A percentile compares a stretch with the other conserved stretches of the same genome.
These are phyloP conservation scores for Holtermannia corniformis DNA, from an alignment of 768 basidiomycete genomes.

Conservation along the genomic window DNA sequence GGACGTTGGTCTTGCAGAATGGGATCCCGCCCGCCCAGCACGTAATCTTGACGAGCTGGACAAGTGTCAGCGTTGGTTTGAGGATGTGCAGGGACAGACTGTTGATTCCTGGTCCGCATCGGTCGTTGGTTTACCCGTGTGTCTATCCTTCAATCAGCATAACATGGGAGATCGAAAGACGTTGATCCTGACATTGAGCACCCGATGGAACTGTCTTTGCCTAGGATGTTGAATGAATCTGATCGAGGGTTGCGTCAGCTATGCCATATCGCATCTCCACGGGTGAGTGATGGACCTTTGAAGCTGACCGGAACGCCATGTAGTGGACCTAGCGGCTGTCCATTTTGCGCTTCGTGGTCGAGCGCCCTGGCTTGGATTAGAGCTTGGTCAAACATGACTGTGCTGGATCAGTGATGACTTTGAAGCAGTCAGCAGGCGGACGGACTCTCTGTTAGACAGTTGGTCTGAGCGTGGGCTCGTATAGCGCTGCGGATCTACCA, in stretches of 20 bases:
- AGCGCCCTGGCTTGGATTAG: conserved; percentile 54
- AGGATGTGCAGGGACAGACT: conserved; percentile 48
- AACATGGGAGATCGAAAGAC: neutral
- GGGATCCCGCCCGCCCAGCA: conserved; percentile 39
- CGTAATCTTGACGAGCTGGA: conserved; percentile 31
- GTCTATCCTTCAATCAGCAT: conserved; percentile 50
- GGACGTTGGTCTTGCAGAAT: conserved; percentile 44
- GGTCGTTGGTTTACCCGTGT: conserved; percentile 45
- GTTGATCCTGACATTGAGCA: conserved; percentile 55
- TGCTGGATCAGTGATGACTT: neutral
- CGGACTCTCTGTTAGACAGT: conserved; percentile 71
- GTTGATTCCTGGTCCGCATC: conserved; percentile 51
- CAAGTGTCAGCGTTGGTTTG: neutral
- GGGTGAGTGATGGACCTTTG: conserved; percentile 55
- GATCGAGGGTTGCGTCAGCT: conserved; percentile 3
- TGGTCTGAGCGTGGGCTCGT: conserved; percentile 56
- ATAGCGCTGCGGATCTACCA: conserved; percentile 45
- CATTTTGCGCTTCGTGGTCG: conserved; percentile 58
- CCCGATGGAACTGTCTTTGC: conserved; percentile 61
- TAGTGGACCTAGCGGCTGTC: conserved; percentile 55
- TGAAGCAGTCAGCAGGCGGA: neutral
- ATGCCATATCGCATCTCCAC: neutral
- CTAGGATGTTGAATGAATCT: conserved; percentile 52
- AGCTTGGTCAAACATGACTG: conserved; percentile 67
- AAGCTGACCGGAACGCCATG: conserved; percentile 74